phyloP scores from a whole-genome alignment of 805 yeast species.

The Candida sithepensis region DNA sequence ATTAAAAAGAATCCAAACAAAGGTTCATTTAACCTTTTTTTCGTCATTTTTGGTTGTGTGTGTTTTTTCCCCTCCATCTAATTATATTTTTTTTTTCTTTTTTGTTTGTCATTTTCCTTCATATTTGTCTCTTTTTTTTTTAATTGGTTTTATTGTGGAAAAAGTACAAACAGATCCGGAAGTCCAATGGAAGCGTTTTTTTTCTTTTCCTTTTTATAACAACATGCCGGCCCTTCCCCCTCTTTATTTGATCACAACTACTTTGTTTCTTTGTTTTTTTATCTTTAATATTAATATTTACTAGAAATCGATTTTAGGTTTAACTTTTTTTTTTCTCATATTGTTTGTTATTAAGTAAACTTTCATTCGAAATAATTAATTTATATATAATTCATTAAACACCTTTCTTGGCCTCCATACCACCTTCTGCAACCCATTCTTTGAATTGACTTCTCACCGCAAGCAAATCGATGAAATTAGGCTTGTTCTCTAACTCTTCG shows the following conservation, averaged over 20 bases:
- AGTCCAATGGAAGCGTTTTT: neutral
- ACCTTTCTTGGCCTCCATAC: neutral
- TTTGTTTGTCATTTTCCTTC: neutral
- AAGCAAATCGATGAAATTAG: slow-evolving; percentile 48
- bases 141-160: neutral
- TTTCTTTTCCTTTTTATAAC: neutral
- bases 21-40: neutral
- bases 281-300: neutral
- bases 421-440: slow-evolving; percentile 29
- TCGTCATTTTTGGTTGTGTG: neutral
- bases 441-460: slow-evolving; percentile 42
- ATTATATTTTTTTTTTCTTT: neutral
- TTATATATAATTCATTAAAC: neutral
- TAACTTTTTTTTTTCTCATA: neutral
- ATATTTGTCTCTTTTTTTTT: neutral
- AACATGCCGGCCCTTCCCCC: neutral
- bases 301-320: neutral
- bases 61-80: neutral
- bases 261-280: neutral
- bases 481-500: slow-evolving; percentile 45
- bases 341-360: neutral
- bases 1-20: neutral
- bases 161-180: neutral
- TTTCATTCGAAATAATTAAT: neutral
- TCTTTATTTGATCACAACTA: too few relatives aligned